phyloP scores from a whole-genome alignment of 2,329 filamentous ascomycete genomes.

The Escovopsis weberi region DNA sequence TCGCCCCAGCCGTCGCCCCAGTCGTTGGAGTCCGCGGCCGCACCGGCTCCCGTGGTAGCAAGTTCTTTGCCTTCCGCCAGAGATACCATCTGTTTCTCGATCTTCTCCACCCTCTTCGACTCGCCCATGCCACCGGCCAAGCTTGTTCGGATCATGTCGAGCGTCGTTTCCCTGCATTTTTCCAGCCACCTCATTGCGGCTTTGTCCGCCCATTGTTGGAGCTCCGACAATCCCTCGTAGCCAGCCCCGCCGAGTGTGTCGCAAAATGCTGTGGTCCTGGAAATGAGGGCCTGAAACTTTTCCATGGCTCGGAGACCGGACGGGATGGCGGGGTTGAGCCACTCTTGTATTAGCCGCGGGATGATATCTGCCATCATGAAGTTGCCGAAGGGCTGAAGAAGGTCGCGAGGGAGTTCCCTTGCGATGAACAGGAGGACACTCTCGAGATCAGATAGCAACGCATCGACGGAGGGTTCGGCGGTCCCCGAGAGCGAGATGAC shows the following conservation, averaged over 20 bases:
- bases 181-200: conserved; percentile 75
- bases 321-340: conserved; percentile 67
- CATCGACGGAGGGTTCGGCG: conserved; percentile 30
- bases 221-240: conserved; percentile 46
- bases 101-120: conserved; percentile 59
- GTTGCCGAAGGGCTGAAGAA: conserved; percentile 47
- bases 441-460: conserved; percentile 40
- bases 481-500: conserved; percentile 28
- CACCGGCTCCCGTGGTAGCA: conserved; percentile 34
- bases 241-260: conserved; percentile 43
- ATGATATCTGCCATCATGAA: conserved; percentile 57
- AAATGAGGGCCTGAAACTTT: conserved; percentile 57
- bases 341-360: conserved; percentile 52
- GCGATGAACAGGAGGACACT: conserved; percentile 37
- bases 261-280: conserved; percentile 49
- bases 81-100: conserved; percentile 71
- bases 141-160: conserved; percentile 58
- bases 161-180: conserved; percentile 64
- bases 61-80: conserved; percentile 51
- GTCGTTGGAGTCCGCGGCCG: conserved; percentile 37
- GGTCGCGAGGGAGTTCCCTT: conserved; percentile 34
- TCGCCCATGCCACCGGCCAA: conserved; percentile 52
- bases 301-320: conserved; percentile 55
- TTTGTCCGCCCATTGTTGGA: conserved; percentile 68
- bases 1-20: conserved; percentile 69